phyloP scores from a whole-genome alignment of 2,329 filamentous ascomycete species.

The Gliomastix tumulicola region DNA sequence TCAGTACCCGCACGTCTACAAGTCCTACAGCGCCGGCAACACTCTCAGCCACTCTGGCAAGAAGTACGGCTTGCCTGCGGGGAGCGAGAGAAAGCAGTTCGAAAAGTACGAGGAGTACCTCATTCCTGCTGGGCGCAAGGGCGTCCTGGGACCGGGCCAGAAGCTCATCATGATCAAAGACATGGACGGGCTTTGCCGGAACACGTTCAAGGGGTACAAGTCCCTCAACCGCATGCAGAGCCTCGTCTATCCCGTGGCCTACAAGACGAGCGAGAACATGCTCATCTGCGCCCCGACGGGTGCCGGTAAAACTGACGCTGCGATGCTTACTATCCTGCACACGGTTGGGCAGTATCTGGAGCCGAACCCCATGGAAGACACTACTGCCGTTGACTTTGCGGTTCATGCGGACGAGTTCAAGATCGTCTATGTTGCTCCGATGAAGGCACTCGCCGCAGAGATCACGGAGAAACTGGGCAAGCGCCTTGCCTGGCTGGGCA shows the following conservation, averaged over 20 bases:
- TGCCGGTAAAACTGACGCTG: conserved; percentile 97
- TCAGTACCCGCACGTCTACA: conserved; percentile 92
- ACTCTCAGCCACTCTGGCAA: conserved; percentile 72
- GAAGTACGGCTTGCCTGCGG: conserved; percentile 74
- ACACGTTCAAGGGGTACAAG: conserved; percentile 94
- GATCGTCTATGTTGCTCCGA: conserved; percentile 96
- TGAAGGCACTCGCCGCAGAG: conserved; percentile 97
- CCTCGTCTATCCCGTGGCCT: conserved; percentile 88
- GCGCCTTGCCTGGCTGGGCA: conserved; percentile 85
- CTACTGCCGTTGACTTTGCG: conserved; percentile 67
- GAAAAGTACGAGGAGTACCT: conserved; percentile 84
- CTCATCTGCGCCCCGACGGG: conserved; percentile 95
- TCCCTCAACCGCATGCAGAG: conserved; percentile 97
- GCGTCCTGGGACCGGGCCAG: conserved; percentile 63
- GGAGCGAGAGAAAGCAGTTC: conserved; percentile 62
- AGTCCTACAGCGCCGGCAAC: conserved; percentile 75
- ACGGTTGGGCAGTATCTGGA: conserved; percentile 78
- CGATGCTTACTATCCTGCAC: conserved; percentile 92
- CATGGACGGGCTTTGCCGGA: conserved; percentile 80
- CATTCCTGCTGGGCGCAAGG: conserved; percentile 77
- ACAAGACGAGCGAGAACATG: conserved; percentile 97
- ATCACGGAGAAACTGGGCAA: conserved; percentile 92
- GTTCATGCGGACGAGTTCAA: conserved; percentile 90
- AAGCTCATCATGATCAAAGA: conserved; percentile 73
- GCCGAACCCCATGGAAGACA: conserved; percentile 72